Percentiles rank a stretch among this genome's conserved stretches.
Evolutionary conservation across 2,329 filamentous ascomycete genomes (phyloP).

Genomic region (Hypomyces rosellus): DNA sequence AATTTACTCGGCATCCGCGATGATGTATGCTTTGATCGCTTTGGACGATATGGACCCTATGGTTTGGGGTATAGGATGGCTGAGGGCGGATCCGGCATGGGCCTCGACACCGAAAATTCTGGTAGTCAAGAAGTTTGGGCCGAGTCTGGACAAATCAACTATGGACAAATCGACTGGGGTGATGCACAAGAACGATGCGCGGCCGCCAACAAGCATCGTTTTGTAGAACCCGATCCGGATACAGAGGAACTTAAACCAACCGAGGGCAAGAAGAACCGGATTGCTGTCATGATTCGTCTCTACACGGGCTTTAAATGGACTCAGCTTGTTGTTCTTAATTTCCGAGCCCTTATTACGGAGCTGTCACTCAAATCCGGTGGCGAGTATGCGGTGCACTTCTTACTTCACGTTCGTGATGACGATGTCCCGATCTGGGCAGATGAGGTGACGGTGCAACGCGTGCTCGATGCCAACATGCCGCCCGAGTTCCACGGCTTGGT

Average conservation of each 20-base stretch:
- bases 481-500: constrained; percentile 74
- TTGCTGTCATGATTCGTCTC: constrained; percentile 71
- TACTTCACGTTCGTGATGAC: constrained; percentile 78
- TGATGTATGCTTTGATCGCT: constrained; percentile 83
- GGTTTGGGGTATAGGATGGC: constrained; percentile 73
- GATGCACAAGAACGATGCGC: constrained; percentile 48
- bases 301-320: constrained; percentile 78
- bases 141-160: constrained; percentile 50
- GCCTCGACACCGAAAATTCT: constrained; percentile 64
- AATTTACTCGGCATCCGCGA: constrained; percentile 65
- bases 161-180: constrained; percentile 49
- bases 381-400: constrained; percentile 76
- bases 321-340: constrained; percentile 68
- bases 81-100: constrained; percentile 64
- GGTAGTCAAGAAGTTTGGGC: constrained; percentile 57
- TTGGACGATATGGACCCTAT: constrained; percentile 77
- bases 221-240: constrained; percentile 33
- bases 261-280: constrained; percentile 47
- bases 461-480: constrained; percentile 60
- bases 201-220: constrained; percentile 58
- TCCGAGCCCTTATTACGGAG: constrained; percentile 76
- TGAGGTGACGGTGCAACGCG: constrained; percentile 61
- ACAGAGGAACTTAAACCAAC: constrained; percentile 28
- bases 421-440: constrained; percentile 77
- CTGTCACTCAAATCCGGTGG: constrained; percentile 70